Evolutionary conservation across 1,284 basidiomycete genomes (phyloP).

Genomic region (Trichosporon asahii): DNA sequence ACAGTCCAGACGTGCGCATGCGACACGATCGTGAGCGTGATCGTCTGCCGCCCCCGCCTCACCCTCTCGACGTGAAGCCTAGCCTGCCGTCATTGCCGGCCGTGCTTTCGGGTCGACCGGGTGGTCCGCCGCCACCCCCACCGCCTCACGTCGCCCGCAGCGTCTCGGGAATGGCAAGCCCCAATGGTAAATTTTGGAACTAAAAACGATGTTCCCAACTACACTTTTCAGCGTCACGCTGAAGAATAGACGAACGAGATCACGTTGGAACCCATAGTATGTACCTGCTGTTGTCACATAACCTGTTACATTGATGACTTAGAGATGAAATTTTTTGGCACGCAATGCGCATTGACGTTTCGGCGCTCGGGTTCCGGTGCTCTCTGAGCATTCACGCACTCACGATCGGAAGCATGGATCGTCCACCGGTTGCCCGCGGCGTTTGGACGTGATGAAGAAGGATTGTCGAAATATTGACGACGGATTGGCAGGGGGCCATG

Average conservation of each 20-base stretch:
- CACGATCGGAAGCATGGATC: background rate
- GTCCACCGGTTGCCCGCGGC: background rate
- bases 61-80: background rate
- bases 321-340: slow-evolving; percentile 1
- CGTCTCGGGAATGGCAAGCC: background rate
- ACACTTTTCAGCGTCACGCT: background rate
- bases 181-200: background rate
- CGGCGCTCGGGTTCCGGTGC: background rate
- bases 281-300: background rate
- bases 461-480: background rate
- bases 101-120: background rate
- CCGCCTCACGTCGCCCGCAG: background rate
- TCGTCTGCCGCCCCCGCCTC: background rate
- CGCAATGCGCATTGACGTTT: background rate
- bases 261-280: background rate
- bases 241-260: background rate
- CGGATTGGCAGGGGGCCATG: background rate
- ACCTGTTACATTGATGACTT: slow-evolving; percentile 7
- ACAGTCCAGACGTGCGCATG: slow-evolving; percentile 5
- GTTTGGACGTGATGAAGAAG: too few species aligned
- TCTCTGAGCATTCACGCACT: background rate
- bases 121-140: background rate
- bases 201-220: background rate
- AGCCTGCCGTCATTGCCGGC: background rate
- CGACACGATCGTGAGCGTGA: background rate